phyloP scores from a whole-genome alignment of 805 yeast genomes.

The Wickerhamomyces rabaulensis region DNA sequence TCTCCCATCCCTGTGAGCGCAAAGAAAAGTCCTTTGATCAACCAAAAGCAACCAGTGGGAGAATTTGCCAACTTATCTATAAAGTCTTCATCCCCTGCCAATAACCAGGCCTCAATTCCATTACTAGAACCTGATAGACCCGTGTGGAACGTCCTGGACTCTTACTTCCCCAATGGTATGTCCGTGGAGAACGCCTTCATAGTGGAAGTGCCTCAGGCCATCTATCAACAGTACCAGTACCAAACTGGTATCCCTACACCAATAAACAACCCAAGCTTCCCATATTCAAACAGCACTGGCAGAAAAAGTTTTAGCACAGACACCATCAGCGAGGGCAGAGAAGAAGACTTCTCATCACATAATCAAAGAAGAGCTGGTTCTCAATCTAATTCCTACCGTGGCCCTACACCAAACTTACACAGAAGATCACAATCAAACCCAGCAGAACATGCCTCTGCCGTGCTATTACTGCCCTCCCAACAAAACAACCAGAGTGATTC shows the following conservation, averaged over 20 bases:
- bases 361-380: constrained; percentile 15
- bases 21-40: constrained; percentile 12
- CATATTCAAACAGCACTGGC: not conserved
- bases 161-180: constrained; percentile 66
- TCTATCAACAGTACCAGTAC: constrained; percentile 3
- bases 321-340: constrained; percentile 20
- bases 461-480: constrained; percentile 19
- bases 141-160: constrained; percentile 54
- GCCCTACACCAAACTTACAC: constrained; percentile 13
- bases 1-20: constrained; percentile 23
- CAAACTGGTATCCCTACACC: not conserved
- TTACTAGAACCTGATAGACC: constrained; percentile 54
- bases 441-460: constrained; percentile 22
- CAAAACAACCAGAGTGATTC: not conserved
- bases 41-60: constrained; percentile 9
- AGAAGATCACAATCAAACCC: constrained; percentile 23
- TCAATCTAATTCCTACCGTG: constrained; percentile 8
- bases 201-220: constrained; percentile 38
- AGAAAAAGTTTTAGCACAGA: constrained; percentile 16
- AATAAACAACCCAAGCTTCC: not conserved
- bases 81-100: constrained; percentile 13
- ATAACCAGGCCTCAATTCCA: constrained; percentile 2
- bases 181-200: constrained; percentile 56
- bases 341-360: constrained; percentile 13
- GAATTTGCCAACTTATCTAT: constrained; percentile 9